Evolutionary conservation across 805 yeast genomes (phyloP), one percentile per base, ranked within the genome.

Genomic region (Zygosaccharomyces bailii): DNA sequence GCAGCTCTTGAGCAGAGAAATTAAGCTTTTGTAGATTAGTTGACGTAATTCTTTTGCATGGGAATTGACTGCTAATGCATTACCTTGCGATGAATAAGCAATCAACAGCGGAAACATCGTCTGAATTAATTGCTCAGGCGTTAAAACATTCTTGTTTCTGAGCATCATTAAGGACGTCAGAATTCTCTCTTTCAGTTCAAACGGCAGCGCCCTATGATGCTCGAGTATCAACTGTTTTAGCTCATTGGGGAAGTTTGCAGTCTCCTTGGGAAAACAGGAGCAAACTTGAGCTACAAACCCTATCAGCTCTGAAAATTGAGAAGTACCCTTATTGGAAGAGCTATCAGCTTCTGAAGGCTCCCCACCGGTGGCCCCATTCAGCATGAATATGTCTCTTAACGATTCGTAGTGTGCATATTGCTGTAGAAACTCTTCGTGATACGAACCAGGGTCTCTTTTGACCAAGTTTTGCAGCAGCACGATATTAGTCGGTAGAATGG

Each of bases 201-300:
- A 84, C 10, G 86, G 76, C 53, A 93, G 74, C 44, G 82, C 86
- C 53, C 84, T 78, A 67, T 91, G 96, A 63, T 88, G 86, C 48
- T 79, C 83, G 5, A 77, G 59, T 29, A 93, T 69, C 46, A 93
- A 69, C 29, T 72, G 72, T 54, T 80, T 80, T 54, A 93, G 68
- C 59, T 91, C 98, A 13, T 77, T 74, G 0, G 99, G 97, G 60
- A 87, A 93, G 31, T 73, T 75, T 3, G 78, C 79, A 1, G 99
- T 91, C 54, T 91, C 96, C 50, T 83, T 79, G 4, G 97, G 96
- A 60, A 82, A 93, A 55, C 96, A 89, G 9, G 78, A 69, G 61
- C 96, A 87, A 39, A 93, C 96, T 36, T 96, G 97, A 13, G 96
- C 77, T 36, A 93, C 83, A 61, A 93, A 91, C 0, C 96, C 95